Conservation (phyloP, 495 filamentous ascomycete species). For the Clohesyomyces aquaticus region DNA sequence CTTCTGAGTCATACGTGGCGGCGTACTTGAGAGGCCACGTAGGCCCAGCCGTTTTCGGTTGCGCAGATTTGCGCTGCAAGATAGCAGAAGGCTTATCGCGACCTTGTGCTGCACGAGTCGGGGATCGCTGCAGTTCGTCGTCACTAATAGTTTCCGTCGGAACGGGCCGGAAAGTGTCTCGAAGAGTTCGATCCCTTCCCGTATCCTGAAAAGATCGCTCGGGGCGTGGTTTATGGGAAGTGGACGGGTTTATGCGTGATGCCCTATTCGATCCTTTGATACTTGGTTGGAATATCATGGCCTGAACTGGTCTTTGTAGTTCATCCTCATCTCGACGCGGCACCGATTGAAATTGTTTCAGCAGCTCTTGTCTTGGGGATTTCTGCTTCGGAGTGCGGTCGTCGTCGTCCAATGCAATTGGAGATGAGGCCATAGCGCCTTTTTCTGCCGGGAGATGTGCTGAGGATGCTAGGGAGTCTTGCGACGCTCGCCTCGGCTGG, state of each 20-base stretch:
- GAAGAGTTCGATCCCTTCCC: neutral
- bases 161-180: neutral
- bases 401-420: conserved; percentile 5
- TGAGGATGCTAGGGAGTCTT: neutral
- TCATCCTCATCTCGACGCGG: neutral
- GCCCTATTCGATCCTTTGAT: neutral
- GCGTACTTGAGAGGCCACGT: too few relatives aligned
- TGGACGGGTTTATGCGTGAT: conserved; percentile 9
- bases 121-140: neutral
- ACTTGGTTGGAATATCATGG: neutral
- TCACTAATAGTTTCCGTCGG: neutral
- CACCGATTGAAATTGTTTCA: neutral
- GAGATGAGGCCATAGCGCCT: neutral
- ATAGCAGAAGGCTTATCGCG: neutral
- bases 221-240: neutral
- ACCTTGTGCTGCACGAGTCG: neutral
- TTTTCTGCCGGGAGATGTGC: neutral
- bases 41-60: too few relatives aligned
- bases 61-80: neutral
- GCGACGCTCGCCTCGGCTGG: neutral
- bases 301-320: neutral
- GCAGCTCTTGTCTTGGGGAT: neutral
- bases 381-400: neutral
- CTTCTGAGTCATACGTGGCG: too few relatives aligned
- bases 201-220: neutral